These are phyloP conservation scores for Alternaria infectoria DNA, from an alignment of 2,329 filamentous ascomycete species.

Conservation along the genomic window DNA sequence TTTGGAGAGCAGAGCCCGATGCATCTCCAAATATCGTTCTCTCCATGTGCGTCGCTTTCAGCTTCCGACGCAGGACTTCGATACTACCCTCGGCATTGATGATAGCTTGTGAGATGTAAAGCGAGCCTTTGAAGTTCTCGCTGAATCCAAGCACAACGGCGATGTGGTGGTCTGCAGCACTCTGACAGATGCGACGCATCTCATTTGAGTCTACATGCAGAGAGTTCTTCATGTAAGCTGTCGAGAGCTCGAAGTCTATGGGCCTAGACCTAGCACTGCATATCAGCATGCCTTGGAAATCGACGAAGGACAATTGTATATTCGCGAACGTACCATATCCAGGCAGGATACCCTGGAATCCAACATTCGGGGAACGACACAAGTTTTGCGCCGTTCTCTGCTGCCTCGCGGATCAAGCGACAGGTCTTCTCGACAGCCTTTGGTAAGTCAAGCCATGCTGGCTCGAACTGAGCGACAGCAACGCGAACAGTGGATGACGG, in stretches of 20 bases:
- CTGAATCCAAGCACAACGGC: constrained; percentile 50
- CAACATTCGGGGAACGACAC: constrained; percentile 58
- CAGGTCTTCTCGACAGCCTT: constrained; percentile 64
- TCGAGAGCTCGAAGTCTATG: constrained; percentile 49
- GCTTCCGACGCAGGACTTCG: constrained; percentile 48
- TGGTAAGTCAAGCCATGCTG: constrained; percentile 65
- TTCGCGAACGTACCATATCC: constrained; percentile 51
- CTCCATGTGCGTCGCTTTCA: constrained; percentile 55
- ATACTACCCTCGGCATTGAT: constrained; percentile 45
- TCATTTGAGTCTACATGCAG: constrained; percentile 50
- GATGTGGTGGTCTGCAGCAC: constrained; percentile 43
- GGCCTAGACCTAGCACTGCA: constrained; percentile 44
- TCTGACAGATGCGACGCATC: constrained; percentile 51
- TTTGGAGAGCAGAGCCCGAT: constrained; percentile 40
- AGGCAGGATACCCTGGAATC: constrained; percentile 54
- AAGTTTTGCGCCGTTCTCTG: constrained; percentile 60
- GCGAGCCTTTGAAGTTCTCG: constrained; percentile 45
- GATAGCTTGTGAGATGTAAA: constrained; percentile 51
- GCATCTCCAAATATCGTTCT: constrained; percentile 53
- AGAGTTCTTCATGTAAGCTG: constrained; percentile 55
- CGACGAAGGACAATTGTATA: background rate
- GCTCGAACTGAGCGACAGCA: constrained; percentile 64
- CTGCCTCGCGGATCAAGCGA: constrained; percentile 62
- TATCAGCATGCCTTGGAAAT: background rate
- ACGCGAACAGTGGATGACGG: constrained; percentile 36